A percentile compares a stretch with the other conserved stretches of the same genome.
Evolutionary conservation across 176 grass and related monocot species (phyloP).

Genomic region (Rhipidocladum racemiflorum): DNA sequence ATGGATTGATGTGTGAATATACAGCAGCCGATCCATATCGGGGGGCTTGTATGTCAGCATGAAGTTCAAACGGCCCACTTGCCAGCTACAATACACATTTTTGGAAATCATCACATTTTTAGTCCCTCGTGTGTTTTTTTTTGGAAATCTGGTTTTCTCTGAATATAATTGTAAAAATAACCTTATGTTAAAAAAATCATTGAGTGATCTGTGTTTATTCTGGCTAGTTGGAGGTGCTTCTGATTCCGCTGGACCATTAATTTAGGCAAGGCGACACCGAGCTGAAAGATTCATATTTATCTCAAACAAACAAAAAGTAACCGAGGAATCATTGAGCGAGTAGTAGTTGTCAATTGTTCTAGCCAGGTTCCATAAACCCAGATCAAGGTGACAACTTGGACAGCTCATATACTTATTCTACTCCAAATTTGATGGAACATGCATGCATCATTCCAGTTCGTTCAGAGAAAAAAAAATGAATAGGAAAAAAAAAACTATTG

Average conservation of each 20-base stretch:
- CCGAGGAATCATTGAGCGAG: background rate
- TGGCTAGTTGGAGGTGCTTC: background rate
- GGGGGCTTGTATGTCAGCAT: no score
- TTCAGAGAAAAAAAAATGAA: background rate
- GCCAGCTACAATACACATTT: no score
- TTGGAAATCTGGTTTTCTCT: no score
- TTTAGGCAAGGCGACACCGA: background rate
- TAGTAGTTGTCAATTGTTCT: no score
- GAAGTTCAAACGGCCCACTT: no score
- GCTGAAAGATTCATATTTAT: slow-evolving; percentile 18
- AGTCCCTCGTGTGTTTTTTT: no score
- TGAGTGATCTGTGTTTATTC: background rate
- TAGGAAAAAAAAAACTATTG: background rate
- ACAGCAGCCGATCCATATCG: no score
- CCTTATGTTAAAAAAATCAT: background rate
- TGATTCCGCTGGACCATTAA: background rate
- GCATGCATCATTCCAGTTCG: background rate
- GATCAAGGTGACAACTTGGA: slow-evolving; percentile 8
- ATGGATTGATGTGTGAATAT: no score
- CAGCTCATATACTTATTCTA: background rate
- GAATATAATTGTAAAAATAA: no score
- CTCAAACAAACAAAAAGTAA: background rate
- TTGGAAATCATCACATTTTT: no score
- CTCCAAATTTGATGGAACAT: background rate
- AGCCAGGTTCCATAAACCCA: background rate